These are phyloP conservation scores for Penicillium coffeae DNA, from an alignment of 495 filamentous ascomycete species.

Conservation along the genomic window DNA sequence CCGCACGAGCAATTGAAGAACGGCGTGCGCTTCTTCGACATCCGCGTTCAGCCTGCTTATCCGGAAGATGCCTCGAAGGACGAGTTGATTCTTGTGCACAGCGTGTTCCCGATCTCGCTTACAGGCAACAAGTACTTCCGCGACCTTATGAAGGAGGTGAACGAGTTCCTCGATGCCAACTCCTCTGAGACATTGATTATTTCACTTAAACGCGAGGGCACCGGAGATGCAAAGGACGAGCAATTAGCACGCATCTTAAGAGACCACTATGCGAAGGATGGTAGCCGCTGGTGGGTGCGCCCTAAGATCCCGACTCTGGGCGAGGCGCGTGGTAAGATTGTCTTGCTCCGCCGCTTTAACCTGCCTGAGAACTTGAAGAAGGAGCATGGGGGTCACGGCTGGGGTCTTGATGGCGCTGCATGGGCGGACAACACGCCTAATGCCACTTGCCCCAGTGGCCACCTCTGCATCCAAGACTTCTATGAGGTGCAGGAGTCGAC, in stretches of 20 bases:
- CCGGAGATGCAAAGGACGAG: constrained; percentile 73
- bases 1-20: constrained; percentile 76
- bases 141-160: constrained; percentile 61
- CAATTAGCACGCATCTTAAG: constrained; percentile 69
- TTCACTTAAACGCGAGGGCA: constrained; percentile 86
- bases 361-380: constrained; percentile 57
- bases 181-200: constrained; percentile 81
- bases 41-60: constrained; percentile 67
- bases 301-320: constrained; percentile 78
- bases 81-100: constrained; percentile 65
- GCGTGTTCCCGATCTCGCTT: constrained; percentile 72
- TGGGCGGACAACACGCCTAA: constrained; percentile 92
- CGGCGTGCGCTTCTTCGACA: constrained; percentile 91
- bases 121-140: constrained; percentile 72
- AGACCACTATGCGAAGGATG: constrained; percentile 62
- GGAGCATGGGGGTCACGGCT: constrained; percentile 62
- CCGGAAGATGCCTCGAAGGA: constrained; percentile 53
- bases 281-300: constrained; percentile 71
- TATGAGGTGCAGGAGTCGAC: constrained; percentile 77
- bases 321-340: constrained; percentile 75
- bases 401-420: constrained; percentile 73
- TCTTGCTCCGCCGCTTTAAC: constrained; percentile 78
- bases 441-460: constrained; percentile 64
- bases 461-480: constrained; percentile 89
- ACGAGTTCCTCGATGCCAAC: constrained; percentile 71